A percentile compares a stretch with the other conserved stretches of the same genome.
Evolutionary conservation across 139 green algal genomes (phyloP).

Genomic region (Chlamydomonas schloesseri): DNA sequence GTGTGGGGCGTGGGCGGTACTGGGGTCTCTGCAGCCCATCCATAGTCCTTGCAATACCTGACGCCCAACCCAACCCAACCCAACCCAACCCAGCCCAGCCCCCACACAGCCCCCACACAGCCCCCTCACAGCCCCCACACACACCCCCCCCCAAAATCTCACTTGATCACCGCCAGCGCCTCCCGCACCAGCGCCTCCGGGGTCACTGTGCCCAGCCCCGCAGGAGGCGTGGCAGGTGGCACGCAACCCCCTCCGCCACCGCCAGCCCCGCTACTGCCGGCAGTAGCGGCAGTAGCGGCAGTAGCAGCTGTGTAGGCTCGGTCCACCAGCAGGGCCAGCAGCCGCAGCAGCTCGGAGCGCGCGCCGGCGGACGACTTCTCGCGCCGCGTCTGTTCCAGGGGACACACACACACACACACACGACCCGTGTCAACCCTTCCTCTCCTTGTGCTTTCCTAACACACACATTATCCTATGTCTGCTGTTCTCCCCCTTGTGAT

Average conservation of each 20-base stretch:
- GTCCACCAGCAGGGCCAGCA: slow-evolving; percentile 9
- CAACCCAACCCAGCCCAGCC: too few relatives aligned
- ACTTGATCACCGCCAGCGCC: background rate
- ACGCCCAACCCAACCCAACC: too few relatives aligned
- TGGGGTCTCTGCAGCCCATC: background rate
- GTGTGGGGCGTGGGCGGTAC: background rate
- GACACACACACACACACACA: background rate
- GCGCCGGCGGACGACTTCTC: slow-evolving; percentile 9
- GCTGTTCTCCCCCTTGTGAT: background rate
- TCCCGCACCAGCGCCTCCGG: background rate
- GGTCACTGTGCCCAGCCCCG: background rate
- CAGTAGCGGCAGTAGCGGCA: background rate
- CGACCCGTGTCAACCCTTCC: background rate
- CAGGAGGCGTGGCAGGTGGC: background rate
- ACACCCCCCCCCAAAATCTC: background rate
- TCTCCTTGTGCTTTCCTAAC: too few relatives aligned
- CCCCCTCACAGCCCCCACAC: background rate
- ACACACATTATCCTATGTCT: too few relatives aligned
- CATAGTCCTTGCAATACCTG: too few relatives aligned
- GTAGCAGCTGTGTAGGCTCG: background rate
- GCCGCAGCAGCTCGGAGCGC: background rate
- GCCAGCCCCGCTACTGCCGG: background rate
- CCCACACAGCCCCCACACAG: too few relatives aligned
- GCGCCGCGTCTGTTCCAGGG: background rate
- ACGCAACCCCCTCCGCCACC: background rate